A percentile compares a stretch with the other conserved stretches of the same genome.
Evolutionary conservation across 2,329 filamentous ascomycete species (phyloP).

Genomic region (Pseudopyrenochaeta lycopersici): DNA sequence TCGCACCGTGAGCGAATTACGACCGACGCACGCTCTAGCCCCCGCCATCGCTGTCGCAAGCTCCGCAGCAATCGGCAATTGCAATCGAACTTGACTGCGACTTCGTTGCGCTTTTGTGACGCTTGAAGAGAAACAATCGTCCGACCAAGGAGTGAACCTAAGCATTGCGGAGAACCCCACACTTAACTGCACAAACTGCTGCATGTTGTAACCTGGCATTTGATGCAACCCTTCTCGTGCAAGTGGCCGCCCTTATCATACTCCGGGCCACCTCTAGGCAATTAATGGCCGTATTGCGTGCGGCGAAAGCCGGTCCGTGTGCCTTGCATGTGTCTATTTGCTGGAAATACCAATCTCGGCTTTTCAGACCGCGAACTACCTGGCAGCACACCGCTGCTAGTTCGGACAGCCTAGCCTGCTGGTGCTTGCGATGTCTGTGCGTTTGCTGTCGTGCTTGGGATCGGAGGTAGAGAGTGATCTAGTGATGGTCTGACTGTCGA

Average conservation of each 20-base stretch:
- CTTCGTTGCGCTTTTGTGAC: neutral
- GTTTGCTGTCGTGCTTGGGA: constrained; percentile 21
- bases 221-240: constrained; percentile 13
- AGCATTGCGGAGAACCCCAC: constrained; percentile 22
- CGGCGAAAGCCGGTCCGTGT: constrained; percentile 18
- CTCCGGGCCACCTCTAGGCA: constrained; percentile 24
- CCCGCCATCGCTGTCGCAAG: constrained; percentile 9
- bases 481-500: constrained; percentile 20
- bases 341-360: constrained; percentile 26
- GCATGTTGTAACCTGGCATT: constrained; percentile 16
- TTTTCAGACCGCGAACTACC: constrained; percentile 21
- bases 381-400: constrained; percentile 27
- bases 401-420: constrained; percentile 4
- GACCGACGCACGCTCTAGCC: neutral
- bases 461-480: constrained; percentile 17
- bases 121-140: neutral
- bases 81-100: neutral
- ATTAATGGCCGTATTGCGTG: constrained; percentile 20
- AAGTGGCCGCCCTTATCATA: constrained; percentile 34
- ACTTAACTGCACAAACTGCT: constrained; percentile 20
- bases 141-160: neutral
- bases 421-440: constrained; percentile 10
- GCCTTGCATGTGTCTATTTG: constrained; percentile 22
- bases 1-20: constrained; percentile 13
- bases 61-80: constrained; percentile 1